These are phyloP conservation scores for Rhizopus arrhizus DNA, from an alignment of 371 early-diverging fungal species.

Conservation along the genomic window DNA sequence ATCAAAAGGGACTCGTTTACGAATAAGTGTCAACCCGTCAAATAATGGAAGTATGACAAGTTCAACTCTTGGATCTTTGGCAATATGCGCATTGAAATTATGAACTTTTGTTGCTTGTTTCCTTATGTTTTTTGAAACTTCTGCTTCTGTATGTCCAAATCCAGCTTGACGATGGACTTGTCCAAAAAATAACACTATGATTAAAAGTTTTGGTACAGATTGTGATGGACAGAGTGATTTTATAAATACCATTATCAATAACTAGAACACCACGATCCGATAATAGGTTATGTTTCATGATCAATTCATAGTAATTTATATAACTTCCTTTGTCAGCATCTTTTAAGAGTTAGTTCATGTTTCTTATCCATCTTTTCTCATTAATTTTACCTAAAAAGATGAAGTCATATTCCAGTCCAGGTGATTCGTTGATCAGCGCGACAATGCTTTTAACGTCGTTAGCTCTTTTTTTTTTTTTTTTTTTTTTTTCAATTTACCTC, in stretches of 20 bases:
- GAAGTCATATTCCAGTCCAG: constrained; percentile 44
- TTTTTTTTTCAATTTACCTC: constrained; percentile 22
- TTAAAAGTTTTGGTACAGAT: background rate
- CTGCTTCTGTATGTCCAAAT: constrained; percentile 1
- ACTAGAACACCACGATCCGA: constrained; percentile 54
- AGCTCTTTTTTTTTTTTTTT: background rate
- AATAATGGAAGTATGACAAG: constrained; percentile 64
- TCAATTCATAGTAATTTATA: constrained; percentile 52
- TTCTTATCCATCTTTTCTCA: background rate
- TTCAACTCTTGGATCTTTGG: constrained; percentile 63
- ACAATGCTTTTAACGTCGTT: constrained; percentile 25
- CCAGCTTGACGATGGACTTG: constrained; percentile 43
- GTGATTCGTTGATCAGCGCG: constrained; percentile 18
- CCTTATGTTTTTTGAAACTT: constrained; percentile 33
- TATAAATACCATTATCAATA: constrained; percentile 58
- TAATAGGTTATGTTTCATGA: constrained; percentile 55
- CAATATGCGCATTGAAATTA: constrained; percentile 67
- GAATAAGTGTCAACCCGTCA: constrained; percentile 68
- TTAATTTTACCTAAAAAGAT: constrained; percentile 56
- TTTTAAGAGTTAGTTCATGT: constrained; percentile 12
- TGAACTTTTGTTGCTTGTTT: constrained; percentile 51
- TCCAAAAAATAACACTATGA: constrained; percentile 41
- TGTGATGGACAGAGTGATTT: background rate
- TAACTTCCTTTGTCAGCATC: constrained; percentile 69
- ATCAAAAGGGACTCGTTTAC: constrained; percentile 20